A percentile compares a stretch with the other conserved stretches of the same genome.
Evolutionary conservation across 2,329 filamentous ascomycete species (phyloP).

Genomic region (Penicillium oxalicum): DNA sequence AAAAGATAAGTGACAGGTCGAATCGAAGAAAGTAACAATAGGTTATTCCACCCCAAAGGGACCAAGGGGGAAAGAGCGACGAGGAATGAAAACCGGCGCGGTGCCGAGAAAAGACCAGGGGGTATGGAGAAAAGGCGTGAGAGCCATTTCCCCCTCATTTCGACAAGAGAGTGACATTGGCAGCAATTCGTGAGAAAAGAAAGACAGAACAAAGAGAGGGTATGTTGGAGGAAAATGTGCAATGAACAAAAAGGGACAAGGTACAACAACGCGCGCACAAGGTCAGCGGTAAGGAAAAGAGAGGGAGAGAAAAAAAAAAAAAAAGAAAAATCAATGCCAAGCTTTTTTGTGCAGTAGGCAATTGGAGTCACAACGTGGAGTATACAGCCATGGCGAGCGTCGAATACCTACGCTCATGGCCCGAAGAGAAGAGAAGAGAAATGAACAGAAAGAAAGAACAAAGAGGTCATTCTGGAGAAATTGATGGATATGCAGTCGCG

Average conservation of each 20-base stretch:
- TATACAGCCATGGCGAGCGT: not conserved
- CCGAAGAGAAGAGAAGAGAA: not conserved
- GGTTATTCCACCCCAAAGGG: no score
- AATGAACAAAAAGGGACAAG: conserved; percentile 4
- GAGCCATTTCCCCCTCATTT: not conserved
- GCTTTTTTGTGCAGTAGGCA: conserved; percentile 9
- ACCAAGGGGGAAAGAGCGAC: no score
- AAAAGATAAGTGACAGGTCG: no score
- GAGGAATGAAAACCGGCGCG: no score
- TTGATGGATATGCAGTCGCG: no score
- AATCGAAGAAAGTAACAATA: no score
- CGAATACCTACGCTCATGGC: not conserved
- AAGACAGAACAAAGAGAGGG: conserved; percentile 1
- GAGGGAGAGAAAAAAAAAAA: no score
- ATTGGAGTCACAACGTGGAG: not conserved
- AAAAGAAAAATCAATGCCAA: conserved; percentile 4
- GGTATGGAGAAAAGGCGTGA: no score
- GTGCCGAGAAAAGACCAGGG: no score
- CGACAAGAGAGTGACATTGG: conserved; percentile 19
- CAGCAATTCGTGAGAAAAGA: conserved; percentile 5
- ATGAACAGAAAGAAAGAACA: not conserved
- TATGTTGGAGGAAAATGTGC: conserved; percentile 3
- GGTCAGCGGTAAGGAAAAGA: no score
- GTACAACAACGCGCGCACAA: no score
- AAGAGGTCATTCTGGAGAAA: no score